Conservation (phyloP, 2,329 filamentous ascomycete species). For the Trichoderma oligosporum region DNA sequence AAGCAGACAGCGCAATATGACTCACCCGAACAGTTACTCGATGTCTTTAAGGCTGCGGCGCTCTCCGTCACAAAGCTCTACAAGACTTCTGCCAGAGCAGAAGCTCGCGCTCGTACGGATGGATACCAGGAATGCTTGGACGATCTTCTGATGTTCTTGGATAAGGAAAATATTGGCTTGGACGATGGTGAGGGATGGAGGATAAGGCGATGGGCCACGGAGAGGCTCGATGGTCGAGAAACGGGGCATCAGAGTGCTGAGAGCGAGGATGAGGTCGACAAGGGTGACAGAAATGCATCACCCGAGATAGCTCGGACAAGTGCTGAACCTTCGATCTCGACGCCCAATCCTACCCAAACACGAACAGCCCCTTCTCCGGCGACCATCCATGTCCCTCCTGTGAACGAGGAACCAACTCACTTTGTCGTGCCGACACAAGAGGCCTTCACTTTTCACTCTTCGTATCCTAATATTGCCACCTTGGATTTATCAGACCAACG, state of each 20-base stretch:
- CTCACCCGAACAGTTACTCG: conserved; percentile 65
- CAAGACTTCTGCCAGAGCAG: conserved; percentile 78
- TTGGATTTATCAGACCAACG: conserved; percentile 55
- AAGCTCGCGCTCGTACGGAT: conserved; percentile 69
- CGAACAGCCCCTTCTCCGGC: conserved; percentile 25
- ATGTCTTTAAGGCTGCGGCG: conserved; percentile 88
- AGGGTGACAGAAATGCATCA: conserved; percentile 57
- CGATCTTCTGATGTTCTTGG: conserved; percentile 80
- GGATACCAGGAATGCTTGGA: conserved; percentile 95
- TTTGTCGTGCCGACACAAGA: conserved; percentile 54
- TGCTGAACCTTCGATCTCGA: conserved; percentile 36
- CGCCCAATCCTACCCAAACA: conserved; percentile 22
- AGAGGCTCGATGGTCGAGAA: conserved; percentile 63
- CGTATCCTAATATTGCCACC: conserved; percentile 59
- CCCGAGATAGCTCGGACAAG: conserved; percentile 52
- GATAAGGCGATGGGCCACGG: conserved; percentile 62
- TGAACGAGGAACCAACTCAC: conserved; percentile 33
- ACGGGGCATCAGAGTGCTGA: conserved; percentile 52
- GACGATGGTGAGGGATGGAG: conserved; percentile 71
- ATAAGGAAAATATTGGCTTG: conserved; percentile 74
- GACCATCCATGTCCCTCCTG: conserved; percentile 27
- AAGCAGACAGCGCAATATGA: conserved; percentile 34
- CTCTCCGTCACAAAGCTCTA: conserved; percentile 95
- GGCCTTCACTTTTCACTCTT: conserved; percentile 66
- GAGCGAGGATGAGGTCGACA: conserved; percentile 67